A percentile compares a stretch with the other conserved stretches of the same genome.
Conservation (phyloP, 441 rosid species). For the Sinapis alba region DNA sequence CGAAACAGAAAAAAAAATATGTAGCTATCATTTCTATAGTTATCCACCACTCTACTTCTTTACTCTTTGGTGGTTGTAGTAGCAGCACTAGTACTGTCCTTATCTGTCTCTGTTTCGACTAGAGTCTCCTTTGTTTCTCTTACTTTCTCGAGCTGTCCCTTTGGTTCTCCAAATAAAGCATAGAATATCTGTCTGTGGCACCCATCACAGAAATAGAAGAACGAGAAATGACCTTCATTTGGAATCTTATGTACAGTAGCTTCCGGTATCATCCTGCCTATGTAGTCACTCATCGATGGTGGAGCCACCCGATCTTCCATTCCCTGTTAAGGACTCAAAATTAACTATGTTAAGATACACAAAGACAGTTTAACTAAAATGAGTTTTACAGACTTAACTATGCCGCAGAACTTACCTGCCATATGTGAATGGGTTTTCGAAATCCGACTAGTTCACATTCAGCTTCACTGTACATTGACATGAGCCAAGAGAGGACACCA, state of each 20-base stretch:
- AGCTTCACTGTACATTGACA: constrained; percentile 58
- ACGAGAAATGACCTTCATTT: constrained; percentile 87
- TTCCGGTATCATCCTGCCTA: constrained; percentile 69
- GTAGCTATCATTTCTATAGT: constrained; percentile 12
- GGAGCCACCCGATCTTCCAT: constrained; percentile 78
- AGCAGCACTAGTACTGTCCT: constrained; percentile 6
- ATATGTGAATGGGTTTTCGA: constrained; percentile 65
- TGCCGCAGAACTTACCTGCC: constrained; percentile 56
- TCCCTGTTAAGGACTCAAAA: constrained; percentile 55
- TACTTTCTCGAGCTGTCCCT: constrained; percentile 56
- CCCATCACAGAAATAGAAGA: constrained; percentile 70
- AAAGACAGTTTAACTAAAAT: not conserved
- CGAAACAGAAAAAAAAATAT: not conserved
- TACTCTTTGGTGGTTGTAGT: constrained; percentile 29
- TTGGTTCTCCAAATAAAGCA: constrained; percentile 69
- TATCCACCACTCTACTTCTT: constrained; percentile 14
- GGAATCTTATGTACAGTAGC: constrained; percentile 70
- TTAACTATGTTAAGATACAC: constrained; percentile 4
- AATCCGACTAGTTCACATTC: constrained; percentile 64
- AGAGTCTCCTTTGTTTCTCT: constrained; percentile 31
- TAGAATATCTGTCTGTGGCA: constrained; percentile 78
- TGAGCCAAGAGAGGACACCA: constrained; percentile 69
- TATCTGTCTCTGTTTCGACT: constrained; percentile 10
- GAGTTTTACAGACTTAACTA: not conserved
- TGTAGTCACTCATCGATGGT: constrained; percentile 68